Percentiles rank a stretch among this genome's conserved stretches.
Evolutionary conservation across 2,329 filamentous ascomycete genomes (phyloP).

Genomic region (Trichoderma breve): DNA sequence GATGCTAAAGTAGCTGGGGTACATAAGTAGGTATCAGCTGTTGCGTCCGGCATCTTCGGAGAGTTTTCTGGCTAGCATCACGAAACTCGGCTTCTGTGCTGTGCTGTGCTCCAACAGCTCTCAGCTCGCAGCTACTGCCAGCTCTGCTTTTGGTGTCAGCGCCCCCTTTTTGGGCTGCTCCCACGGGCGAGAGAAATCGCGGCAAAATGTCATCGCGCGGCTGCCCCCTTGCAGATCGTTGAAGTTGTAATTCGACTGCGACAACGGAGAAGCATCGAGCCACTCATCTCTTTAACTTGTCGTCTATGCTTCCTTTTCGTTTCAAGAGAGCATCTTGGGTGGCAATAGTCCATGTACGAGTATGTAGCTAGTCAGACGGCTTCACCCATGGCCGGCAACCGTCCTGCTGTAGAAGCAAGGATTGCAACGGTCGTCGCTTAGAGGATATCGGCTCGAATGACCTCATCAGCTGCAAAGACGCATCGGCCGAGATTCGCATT

Average conservation of each 20-base stretch:
- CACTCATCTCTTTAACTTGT: background rate
- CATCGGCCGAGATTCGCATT: constrained; percentile 4
- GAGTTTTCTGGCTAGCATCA: background rate
- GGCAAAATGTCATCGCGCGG: constrained; percentile 13
- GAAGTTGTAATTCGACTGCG: background rate
- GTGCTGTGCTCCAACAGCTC: background rate
- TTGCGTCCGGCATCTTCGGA: constrained; percentile 11
- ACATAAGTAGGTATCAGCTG: background rate
- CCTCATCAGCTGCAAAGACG: background rate
- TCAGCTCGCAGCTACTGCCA: background rate
- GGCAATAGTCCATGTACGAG: background rate
- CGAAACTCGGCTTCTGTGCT: background rate
- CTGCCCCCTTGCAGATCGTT: constrained; percentile 9
- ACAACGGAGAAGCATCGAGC: background rate
- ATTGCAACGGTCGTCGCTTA: background rate
- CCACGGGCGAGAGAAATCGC: background rate
- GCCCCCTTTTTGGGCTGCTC: constrained; percentile 3
- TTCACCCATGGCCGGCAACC: background rate
- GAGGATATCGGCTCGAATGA: background rate
- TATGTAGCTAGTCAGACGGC: background rate
- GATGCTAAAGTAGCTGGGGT: background rate
- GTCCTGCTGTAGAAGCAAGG: background rate
- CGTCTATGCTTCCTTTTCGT: background rate
- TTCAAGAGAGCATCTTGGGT: background rate
- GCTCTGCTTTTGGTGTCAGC: background rate